phyloP scores from a whole-genome alignment of 495 filamentous ascomycete genomes.

The Eremomyces bilateralis region DNA sequence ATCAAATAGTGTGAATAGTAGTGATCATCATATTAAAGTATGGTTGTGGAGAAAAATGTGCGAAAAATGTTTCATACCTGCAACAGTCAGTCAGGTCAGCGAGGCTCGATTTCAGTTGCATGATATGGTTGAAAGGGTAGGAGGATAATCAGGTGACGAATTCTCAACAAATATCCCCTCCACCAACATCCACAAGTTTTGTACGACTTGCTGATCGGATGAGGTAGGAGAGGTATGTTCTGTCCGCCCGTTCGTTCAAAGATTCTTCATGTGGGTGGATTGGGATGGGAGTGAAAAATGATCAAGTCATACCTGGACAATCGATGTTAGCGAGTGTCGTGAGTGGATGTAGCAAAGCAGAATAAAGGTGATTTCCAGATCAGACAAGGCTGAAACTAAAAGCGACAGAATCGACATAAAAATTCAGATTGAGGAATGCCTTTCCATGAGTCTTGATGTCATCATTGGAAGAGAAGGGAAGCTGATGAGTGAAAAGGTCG shows the following conservation, averaged over 20 bases:
- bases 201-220: slow-evolving; percentile 60
- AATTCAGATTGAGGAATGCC: slow-evolving; percentile 97
- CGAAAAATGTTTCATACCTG: slow-evolving; percentile 2
- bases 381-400: slow-evolving; percentile 99
- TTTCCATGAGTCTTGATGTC: slow-evolving; percentile 65
- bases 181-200: slow-evolving; percentile 55
- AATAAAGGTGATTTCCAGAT: slow-evolving; percentile 24
- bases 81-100: background rate
- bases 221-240: slow-evolving; percentile 44
- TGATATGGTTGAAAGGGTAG: slow-evolving; percentile 11
- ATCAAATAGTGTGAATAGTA: slow-evolving; percentile 99
- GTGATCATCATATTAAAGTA: slow-evolving; percentile 69
- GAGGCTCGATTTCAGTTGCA: background rate
- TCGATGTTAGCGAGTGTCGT: slow-evolving; percentile 23
- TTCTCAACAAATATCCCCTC: slow-evolving; percentile 86
- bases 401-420: slow-evolving; percentile 75
- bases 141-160: slow-evolving; percentile 72
- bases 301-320: no score
- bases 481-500: background rate
- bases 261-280: slow-evolving; percentile 63
- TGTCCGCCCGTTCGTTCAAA: slow-evolving; percentile 99
- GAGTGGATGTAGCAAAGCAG: slow-evolving; percentile 6
- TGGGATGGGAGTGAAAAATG: no score
- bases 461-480: slow-evolving; percentile 29
- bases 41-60: slow-evolving; percentile 20